Evolutionary conservation across 352 stramenopile genomes (phyloP).

Genomic region (Thalassiosira ordinaria): DNA sequence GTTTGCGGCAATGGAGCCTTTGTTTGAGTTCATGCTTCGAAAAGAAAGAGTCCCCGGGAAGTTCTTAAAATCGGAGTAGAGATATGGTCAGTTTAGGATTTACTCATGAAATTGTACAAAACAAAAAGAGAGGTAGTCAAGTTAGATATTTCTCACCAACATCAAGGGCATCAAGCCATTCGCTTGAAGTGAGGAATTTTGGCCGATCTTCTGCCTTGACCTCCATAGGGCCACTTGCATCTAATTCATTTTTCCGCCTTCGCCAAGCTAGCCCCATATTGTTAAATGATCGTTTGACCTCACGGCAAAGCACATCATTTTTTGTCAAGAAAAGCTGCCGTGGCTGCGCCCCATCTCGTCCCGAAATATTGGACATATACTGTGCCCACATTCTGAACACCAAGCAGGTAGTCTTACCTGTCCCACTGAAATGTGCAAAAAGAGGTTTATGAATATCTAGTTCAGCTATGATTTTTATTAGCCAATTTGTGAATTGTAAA

Average conservation of each 20-base stretch:
- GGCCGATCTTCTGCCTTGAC: slow-evolving; percentile 5
- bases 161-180: slow-evolving; percentile 63
- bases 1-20: slow-evolving; percentile 35
- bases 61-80: too few species aligned
- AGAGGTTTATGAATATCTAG: too few species aligned
- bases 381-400: slow-evolving; percentile 55
- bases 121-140: too few species aligned
- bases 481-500: too few species aligned
- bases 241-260: slow-evolving; percentile 15
- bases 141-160: too few species aligned
- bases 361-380: too few species aligned
- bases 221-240: background rate
- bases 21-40: slow-evolving; percentile 40
- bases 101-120: too few species aligned
- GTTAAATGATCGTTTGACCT: slow-evolving; percentile 52
- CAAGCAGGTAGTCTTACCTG: slow-evolving; percentile 51
- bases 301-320: slow-evolving; percentile 38
- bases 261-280: slow-evolving; percentile 60
- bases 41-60: slow-evolving; percentile 56
- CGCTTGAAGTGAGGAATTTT: slow-evolving; percentile 56
- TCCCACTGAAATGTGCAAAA: slow-evolving; percentile 11
- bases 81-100: too few species aligned
- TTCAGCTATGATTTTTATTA: too few species aligned
- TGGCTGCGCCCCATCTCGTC: too few species aligned
- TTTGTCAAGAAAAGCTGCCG: slow-evolving; percentile 54